Evolutionary conservation across 2,329 filamentous ascomycete species (phyloP), one percentile per base, ranked within the genome.

Genomic region (Aspergillus melleus): DNA sequence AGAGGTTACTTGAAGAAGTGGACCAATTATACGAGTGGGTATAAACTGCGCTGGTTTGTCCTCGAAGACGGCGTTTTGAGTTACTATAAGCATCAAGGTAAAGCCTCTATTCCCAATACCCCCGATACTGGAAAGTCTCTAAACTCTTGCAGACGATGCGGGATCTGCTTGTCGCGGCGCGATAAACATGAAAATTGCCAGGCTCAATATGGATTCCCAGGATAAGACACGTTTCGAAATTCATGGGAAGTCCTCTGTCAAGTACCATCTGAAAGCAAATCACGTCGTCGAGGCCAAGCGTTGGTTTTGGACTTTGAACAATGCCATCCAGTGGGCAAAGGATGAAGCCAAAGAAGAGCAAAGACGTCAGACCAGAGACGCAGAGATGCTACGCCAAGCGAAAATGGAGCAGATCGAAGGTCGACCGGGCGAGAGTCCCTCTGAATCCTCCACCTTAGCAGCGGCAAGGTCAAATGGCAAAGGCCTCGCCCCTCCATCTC

Each of bases 241-340:
- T 55, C 91, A 94, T 63, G 95, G 95, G 55, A 99, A 99, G 77
- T 97, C 94, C 1, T 98, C 94, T 0, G 95, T 99, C 74, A 99
- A 97, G 78, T 99, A 99, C 74, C 94, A 96, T 52, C 83, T 99
- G 55, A 98, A 96, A 76, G 95, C 95, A 0, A 99, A 99, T 71
- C 95, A 99, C 76, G 90, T 97, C 72, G 94, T 98, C 29, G 95
- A 99, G 76, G 94, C 95, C 6, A 99, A 99, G 78, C 87, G 95
- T 57, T 99, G 95, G 95, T 99, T 96, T 77, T 99, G 95, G 95
- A 91, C 95, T 0, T 81, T 99, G 64, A 99, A 99, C 79, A 99
- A 99, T 74, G 94, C 95, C 6, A 99, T 99, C 53, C 95, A 98
- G 74, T 98, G 92, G 90, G 89, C 92, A 64, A 99, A 99, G 76